phyloP scores from a whole-genome alignment of 2,329 filamentous ascomycete species.

The Aureobasidium sp. region DNA sequence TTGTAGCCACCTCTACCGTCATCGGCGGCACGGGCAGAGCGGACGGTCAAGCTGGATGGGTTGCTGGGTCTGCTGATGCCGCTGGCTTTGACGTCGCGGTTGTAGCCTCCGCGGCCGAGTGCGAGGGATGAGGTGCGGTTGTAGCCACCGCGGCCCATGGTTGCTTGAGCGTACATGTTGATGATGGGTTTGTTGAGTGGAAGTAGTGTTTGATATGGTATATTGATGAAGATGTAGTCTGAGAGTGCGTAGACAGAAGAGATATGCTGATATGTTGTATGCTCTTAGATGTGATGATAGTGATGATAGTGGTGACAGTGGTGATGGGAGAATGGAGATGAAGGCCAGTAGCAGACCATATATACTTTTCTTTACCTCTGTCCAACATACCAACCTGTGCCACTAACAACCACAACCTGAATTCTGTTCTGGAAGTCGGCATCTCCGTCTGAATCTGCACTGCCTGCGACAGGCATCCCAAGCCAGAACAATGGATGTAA shows the following conservation, averaged over 20 bases:
- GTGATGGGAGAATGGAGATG: not conserved
- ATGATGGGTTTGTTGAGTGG: not conserved
- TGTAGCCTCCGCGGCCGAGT: constrained; percentile 21
- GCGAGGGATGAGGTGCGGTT: constrained; percentile 28
- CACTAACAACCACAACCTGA: not conserved
- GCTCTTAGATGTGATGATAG: not conserved
- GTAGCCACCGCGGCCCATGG: constrained; percentile 38
- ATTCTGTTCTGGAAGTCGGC: not conserved
- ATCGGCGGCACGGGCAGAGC: constrained; percentile 10
- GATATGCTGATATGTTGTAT: not conserved
- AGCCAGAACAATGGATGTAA: not conserved
- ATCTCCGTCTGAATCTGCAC: not conserved
- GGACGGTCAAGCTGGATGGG: constrained; percentile 6
- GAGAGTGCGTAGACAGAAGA: not conserved
- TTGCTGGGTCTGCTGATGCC: constrained; percentile 8
- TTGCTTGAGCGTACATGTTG: constrained; percentile 10
- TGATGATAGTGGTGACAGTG: not conserved
- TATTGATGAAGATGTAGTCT: not conserved
- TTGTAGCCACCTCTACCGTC: constrained; percentile 24
- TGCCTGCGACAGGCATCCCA: not conserved
- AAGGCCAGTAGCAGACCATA: not conserved
- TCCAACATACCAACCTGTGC: not conserved
- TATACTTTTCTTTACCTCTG: not conserved
- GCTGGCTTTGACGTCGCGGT: constrained; percentile 14
- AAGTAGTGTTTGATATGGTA: not conserved